Evolutionary conservation across 2,329 filamentous ascomycete genomes (phyloP).

Genomic region (Fusarium sp.): DNA sequence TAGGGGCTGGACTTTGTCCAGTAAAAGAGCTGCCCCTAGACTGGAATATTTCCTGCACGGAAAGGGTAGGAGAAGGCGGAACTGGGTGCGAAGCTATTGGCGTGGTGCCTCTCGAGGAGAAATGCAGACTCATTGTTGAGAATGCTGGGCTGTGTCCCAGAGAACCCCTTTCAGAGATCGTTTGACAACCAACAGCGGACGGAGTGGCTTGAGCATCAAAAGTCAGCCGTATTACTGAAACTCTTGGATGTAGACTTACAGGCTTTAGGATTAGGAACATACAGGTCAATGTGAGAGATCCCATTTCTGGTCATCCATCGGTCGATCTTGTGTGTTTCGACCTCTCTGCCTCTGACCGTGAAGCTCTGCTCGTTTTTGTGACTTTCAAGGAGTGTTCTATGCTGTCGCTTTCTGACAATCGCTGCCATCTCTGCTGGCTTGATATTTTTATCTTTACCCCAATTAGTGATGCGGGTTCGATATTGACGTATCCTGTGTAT

Average conservation of each 20-base stretch:
- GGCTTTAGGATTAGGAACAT: slow-evolving; percentile 1
- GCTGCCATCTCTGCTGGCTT: not conserved
- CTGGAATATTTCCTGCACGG: fast-evolving
- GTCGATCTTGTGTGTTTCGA: not conserved
- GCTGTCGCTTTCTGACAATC: not conserved
- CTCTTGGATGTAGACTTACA: not conserved
- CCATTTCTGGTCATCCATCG: slow-evolving; percentile 7
- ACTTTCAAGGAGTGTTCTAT: not conserved
- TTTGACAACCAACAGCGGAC: not conserved
- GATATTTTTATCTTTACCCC: slow-evolving; percentile 14
- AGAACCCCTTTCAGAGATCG: not conserved
- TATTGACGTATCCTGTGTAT: not conserved
- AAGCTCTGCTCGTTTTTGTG: not conserved
- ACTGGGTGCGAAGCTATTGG: not conserved
- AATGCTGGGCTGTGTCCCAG: not conserved
- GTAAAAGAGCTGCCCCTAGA: not conserved
- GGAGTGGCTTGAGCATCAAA: not conserved
- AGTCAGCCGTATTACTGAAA: not conserved
- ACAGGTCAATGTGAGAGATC: not conserved
- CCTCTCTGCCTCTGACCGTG: not conserved
- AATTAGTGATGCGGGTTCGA: not conserved
- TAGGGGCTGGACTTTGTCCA: not conserved
- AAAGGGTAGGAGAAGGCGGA: not conserved
- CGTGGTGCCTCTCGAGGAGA: fast-evolving
- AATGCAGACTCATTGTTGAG: not conserved